Evolutionary conservation across 2,329 filamentous ascomycete genomes (phyloP).

Genomic region (Pseudogymnoascus sp.): DNA sequence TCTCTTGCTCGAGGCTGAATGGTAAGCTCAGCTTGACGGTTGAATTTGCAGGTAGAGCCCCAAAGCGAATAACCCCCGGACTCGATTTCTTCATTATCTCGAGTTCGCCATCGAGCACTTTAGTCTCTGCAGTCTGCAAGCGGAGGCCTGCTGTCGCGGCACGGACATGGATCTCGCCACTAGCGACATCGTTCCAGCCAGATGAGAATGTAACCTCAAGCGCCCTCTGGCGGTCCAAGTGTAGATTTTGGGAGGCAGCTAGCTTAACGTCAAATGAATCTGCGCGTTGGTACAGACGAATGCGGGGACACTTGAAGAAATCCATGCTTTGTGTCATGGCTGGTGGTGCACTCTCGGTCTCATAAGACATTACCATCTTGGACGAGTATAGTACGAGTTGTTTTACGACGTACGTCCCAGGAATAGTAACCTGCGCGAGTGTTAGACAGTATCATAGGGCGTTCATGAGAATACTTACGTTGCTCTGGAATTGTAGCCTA

Average conservation of each 20-base stretch:
- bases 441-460: constrained; percentile 15
- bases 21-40: constrained; percentile 60
- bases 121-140: constrained; percentile 53
- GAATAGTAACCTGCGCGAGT: constrained; percentile 48
- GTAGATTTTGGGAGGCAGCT: constrained; percentile 60
- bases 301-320: constrained; percentile 51
- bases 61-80: constrained; percentile 46
- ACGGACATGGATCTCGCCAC: constrained; percentile 54
- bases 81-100: constrained; percentile 45
- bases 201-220: constrained; percentile 67
- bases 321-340: constrained; percentile 10
- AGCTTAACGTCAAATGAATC: constrained; percentile 64
- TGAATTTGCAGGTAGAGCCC: constrained; percentile 38
- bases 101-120: constrained; percentile 37
- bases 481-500: constrained; percentile 39
- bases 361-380: constrained; percentile 60
- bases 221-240: constrained; percentile 71
- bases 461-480: constrained; percentile 29
- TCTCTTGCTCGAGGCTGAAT: constrained; percentile 75
- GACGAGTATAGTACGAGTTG: constrained; percentile 58
- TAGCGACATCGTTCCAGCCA: constrained; percentile 64
- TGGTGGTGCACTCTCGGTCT: constrained; percentile 43
- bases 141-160: constrained; percentile 60
- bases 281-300: constrained; percentile 67
- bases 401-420: constrained; percentile 70